A percentile compares a stretch with the other conserved stretches of the same genome.
phyloP scores from a whole-genome alignment of 345 rosid genomes.

The Sisymbrium irio region DNA sequence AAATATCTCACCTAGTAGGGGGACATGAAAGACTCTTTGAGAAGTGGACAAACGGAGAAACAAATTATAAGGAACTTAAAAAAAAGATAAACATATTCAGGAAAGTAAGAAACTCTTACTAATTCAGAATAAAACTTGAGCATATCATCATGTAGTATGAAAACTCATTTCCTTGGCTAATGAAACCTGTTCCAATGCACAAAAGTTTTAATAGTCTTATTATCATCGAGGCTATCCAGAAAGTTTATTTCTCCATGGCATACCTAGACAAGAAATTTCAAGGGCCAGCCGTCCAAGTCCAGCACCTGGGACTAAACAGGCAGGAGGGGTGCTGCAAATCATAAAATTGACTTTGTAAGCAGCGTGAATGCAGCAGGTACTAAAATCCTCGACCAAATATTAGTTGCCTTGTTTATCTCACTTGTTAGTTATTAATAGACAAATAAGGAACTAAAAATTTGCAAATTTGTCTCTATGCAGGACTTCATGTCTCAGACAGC shows the following conservation, averaged over 20 bases:
- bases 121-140: conserved; percentile 93
- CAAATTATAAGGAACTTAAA: neutral
- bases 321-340: conserved; percentile 60
- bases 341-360: conserved; percentile 19
- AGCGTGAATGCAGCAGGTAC: conserved; percentile 3
- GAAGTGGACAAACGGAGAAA: neutral
- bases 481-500: neutral
- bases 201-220: conserved; percentile 6
- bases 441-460: neutral
- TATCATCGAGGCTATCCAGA: neutral
- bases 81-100: neutral
- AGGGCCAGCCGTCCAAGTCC: conserved; percentile 97
- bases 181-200: conserved; percentile 64
- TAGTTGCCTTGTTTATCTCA: neutral
- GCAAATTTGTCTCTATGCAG: neutral
- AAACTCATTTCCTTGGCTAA: conserved; percentile 98
- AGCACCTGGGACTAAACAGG: conserved; percentile 98
- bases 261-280: conserved; percentile 93
- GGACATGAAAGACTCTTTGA: neutral
- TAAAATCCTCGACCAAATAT: conserved; percentile 1
- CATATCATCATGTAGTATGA: conserved; percentile 99
- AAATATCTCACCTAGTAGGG: neutral
- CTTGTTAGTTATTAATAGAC: neutral
- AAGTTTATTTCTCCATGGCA: conserved; percentile 18
- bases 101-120: conserved; percentile 49